Evolutionary conservation across 1,284 basidiomycete species (phyloP).

Genomic region (Mycena citricolor): DNA sequence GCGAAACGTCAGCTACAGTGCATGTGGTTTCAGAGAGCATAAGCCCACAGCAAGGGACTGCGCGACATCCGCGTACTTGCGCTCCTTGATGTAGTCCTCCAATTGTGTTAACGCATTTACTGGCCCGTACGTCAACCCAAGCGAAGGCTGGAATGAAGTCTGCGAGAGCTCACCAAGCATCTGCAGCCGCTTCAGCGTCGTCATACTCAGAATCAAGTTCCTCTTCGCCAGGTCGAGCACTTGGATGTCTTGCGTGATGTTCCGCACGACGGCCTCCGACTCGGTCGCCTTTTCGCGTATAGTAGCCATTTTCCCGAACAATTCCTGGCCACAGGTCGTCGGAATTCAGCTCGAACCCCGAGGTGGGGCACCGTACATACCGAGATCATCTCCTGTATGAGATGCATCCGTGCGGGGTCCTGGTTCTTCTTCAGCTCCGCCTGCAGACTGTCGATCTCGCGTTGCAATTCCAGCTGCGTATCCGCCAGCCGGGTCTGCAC

Average conservation of each 20-base stretch:
- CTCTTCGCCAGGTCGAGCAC: slow-evolving; percentile 92
- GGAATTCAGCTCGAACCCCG: slow-evolving; percentile 5
- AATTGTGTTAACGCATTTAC: slow-evolving; percentile 83
- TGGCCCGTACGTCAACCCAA: slow-evolving; percentile 38
- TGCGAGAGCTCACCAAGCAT: slow-evolving; percentile 79
- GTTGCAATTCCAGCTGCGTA: slow-evolving; percentile 61
- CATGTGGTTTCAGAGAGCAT: neutral
- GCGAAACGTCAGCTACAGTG: slow-evolving; percentile 15
- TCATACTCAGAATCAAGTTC: slow-evolving; percentile 89
- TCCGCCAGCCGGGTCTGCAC: slow-evolving; percentile 62
- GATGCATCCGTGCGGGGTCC: slow-evolving; percentile 81
- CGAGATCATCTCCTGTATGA: slow-evolving; percentile 91
- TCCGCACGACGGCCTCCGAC: slow-evolving; percentile 91
- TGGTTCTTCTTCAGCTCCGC: slow-evolving; percentile 72
- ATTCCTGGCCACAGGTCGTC: slow-evolving; percentile 54
- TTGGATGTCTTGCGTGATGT: slow-evolving; percentile 97
- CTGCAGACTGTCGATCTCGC: slow-evolving; percentile 72
- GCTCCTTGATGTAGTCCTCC: slow-evolving; percentile 74
- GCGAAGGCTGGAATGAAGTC: neutral
- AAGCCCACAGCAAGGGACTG: slow-evolving; percentile 71
- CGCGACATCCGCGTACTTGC: slow-evolving; percentile 81
- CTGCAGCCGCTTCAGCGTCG: slow-evolving; percentile 85
- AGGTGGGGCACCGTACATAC: slow-evolving; percentile 41
- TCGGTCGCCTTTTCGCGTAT: slow-evolving; percentile 95
- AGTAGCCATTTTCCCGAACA: slow-evolving; percentile 89